Base-by-base conservation (phyloP, 1,284 basidiomycete species). In the Cutaneotrichosporon spelunceum region DNA sequence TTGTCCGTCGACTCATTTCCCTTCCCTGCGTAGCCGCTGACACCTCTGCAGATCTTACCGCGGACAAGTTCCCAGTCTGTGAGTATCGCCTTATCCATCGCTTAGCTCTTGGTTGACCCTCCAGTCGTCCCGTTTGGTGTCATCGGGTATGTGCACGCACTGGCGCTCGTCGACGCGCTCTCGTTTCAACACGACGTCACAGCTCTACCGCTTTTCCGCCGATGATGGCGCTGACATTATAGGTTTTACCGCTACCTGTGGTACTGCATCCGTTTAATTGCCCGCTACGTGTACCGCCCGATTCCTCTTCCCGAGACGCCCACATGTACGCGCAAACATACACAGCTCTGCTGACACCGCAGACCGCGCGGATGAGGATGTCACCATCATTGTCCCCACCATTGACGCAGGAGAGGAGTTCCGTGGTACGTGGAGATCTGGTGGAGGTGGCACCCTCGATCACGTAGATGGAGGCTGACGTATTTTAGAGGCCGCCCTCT, bases 351-450 rank as follows among this genome's bases (percentile, higher is more conserved):
- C 16, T 52, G 54, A n/a, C 24, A 23, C 33, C n/a, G 2, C 61
- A 66, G 65, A 66, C 59, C 58, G 56, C 69, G 89, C 91, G 54
- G 83, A 85, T 6, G 91, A 94, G 78, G 91, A 95, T 83, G 91
- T 95, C 68, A 94, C 92, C 29, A 93, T 93, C 74, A 91, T 95
- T 66, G 91, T 94, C 3, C 92, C 91, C 42, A 94, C 91, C 66
- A 94, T 95, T 73, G 91, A 95, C 75, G 91, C 92, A 14, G 91
- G 91, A 54, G 90, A 93, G 75, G 91, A 93, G 79, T 93, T 95
- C 83, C 90, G 90, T 61, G 77, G 77, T 77, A 62, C 61, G 76
- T 53, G 13, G 27, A n/a, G 11, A 21, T 7, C 39, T 19, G 8
- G 39, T 19, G 16, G 39, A 16, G 16, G 39, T 6, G 39, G 39